Conservation (phyloP, 495 filamentous ascomycete genomes). For the Hypoxylon lienhwacheense region DNA sequence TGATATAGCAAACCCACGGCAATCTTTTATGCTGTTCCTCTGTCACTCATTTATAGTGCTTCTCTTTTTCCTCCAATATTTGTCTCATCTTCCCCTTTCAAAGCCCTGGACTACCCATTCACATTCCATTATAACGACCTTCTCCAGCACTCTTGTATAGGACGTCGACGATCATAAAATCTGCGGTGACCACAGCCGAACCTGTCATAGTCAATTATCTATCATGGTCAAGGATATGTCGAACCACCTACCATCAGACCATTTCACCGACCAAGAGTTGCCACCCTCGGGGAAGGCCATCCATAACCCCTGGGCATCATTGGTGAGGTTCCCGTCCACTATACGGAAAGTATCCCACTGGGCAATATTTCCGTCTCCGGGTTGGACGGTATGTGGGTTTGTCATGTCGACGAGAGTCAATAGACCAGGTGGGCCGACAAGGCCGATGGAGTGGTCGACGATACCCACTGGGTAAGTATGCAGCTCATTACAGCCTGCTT, state of each 20-base stretch:
- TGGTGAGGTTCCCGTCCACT: conserved; percentile 30
- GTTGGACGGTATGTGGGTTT: conserved; percentile 37
- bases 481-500: conserved; percentile 37
- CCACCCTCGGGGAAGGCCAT: conserved; percentile 38
- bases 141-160: conserved; percentile 38
- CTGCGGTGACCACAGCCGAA: conserved; percentile 37
- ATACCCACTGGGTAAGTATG: conserved; percentile 41
- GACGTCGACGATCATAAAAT: conserved; percentile 44
- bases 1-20: no score
- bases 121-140: conserved; percentile 34
- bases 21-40: no score
- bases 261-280: conserved; percentile 42
- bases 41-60: neutral
- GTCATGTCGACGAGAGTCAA: conserved; percentile 40
- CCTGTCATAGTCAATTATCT: conserved; percentile 22
- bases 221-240: neutral
- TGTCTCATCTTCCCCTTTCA: neutral
- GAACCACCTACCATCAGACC: conserved; percentile 41
- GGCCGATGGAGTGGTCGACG: conserved; percentile 40
- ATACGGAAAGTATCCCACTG: conserved; percentile 44
- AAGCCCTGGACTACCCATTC: neutral
- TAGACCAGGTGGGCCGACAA: conserved; percentile 41
- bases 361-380: conserved; percentile 35
- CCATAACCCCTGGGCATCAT: conserved; percentile 40
- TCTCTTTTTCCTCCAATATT: neutral